Conservation (phyloP, 768 basidiomycete genomes). For the Kondoa subrosea region DNA sequence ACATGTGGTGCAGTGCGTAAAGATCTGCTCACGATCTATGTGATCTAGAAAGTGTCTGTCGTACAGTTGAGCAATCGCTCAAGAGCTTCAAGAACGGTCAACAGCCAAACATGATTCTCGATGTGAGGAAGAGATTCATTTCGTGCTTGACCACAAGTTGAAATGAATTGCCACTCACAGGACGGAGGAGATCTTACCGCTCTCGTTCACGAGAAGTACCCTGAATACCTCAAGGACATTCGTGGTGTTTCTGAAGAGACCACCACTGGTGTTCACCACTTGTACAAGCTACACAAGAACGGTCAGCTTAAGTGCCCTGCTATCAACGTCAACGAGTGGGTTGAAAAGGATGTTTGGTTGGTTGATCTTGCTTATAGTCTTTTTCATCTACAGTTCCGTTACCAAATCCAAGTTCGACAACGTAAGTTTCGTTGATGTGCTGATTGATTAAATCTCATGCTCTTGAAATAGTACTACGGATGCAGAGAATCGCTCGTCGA, state of each 20-base stretch:
- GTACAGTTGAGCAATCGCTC: conserved; percentile 64
- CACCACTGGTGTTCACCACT: conserved; percentile 96
- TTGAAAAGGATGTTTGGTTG: neutral
- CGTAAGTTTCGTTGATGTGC: conserved; percentile 15
- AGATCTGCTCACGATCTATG: no score
- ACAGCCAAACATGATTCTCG: conserved; percentile 92
- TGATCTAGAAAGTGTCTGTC: no score
- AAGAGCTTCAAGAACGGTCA: conserved; percentile 68
- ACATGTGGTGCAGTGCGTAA: conserved; percentile 62
- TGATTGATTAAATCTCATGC: no score
- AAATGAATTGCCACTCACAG: neutral
- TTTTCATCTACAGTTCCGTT: conserved; percentile 45
- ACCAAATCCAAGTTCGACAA: conserved; percentile 92
- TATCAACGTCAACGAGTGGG: conserved; percentile 73
- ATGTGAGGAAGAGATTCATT: conserved; percentile 31
- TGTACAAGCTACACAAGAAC: conserved; percentile 94
- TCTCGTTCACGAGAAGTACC: conserved; percentile 89
- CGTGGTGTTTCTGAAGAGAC: conserved; percentile 96
- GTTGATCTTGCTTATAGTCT: neutral
- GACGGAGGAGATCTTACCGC: conserved; percentile 94
- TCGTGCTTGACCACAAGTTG: neutral
- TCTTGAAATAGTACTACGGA: conserved; percentile 54
- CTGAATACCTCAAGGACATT: conserved; percentile 70
- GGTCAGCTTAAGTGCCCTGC: conserved; percentile 92
- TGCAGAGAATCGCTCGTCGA: conserved; percentile 99